Conservation (phyloP, 73 alveolate species). For the Paramecium caudatum region DNA sequence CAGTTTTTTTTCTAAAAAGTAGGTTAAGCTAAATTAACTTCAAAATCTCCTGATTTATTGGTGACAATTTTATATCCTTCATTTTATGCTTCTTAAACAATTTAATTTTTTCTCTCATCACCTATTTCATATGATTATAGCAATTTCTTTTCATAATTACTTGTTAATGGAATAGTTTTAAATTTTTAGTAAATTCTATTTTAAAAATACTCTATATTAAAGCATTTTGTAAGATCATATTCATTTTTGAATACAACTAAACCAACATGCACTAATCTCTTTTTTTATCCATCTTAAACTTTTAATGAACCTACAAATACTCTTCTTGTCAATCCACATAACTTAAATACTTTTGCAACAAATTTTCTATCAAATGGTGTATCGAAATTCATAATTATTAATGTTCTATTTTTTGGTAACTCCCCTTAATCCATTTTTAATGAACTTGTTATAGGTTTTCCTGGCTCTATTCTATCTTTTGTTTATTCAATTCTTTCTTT, state of each 20-base stretch:
- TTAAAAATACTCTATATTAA: conserved; percentile 43
- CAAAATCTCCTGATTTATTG: conserved; percentile 42
- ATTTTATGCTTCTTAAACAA: not conserved
- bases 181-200: not conserved
- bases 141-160: conserved; percentile 12
- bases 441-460: not conserved
- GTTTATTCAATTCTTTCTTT: not conserved
- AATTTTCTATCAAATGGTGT: conserved; percentile 15
- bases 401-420: conserved; percentile 47
- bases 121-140: conserved; percentile 12
- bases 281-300: not conserved
- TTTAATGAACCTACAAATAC: conserved; percentile 53
- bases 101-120: conserved; percentile 26
- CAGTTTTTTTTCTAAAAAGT: conserved; percentile 26
- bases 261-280: conserved; percentile 29
- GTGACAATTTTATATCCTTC: conserved; percentile 46
- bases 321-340: conserved; percentile 55
- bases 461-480: not conserved
- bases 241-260: conserved; percentile 54
- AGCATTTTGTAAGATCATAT: conserved; percentile 61
- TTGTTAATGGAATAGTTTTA: not conserved
- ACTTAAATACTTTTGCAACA: conserved; percentile 29
- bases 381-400: conserved; percentile 64
- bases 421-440: conserved; percentile 63
- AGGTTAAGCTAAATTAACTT: not conserved